Evolutionary conservation across 2,329 filamentous ascomycete genomes (phyloP).

Genomic region (Epichloe sylvatica): DNA sequence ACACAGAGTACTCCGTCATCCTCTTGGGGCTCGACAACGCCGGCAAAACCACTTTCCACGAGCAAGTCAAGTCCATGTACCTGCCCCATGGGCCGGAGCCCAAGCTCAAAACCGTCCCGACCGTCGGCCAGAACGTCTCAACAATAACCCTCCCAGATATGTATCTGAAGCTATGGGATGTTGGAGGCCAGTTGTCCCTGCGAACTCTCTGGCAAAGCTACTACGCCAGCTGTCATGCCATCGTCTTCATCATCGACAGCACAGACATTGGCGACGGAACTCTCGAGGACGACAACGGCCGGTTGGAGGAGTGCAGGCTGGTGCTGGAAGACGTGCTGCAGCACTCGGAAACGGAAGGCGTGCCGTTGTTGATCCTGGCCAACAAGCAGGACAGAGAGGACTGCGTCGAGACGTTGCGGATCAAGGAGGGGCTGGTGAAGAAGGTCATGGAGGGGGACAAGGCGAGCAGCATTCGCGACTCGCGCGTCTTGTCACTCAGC

Average conservation of each 20-base stretch:
- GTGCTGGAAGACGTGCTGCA: conserved; percentile 85
- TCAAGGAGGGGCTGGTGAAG: conserved; percentile 92
- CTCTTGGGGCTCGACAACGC: conserved; percentile 96
- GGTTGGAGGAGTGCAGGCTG: conserved; percentile 75
- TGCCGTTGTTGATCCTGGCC: conserved; percentile 80
- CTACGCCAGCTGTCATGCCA: conserved; percentile 85
- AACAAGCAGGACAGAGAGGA: conserved; percentile 98
- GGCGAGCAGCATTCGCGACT: conserved; percentile 73
- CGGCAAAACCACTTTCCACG: conserved; percentile 94
- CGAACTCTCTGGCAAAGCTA: conserved; percentile 92
- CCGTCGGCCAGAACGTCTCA: conserved; percentile 91
- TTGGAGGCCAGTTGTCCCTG: conserved; percentile 82
- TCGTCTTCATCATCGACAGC: conserved; percentile 94
- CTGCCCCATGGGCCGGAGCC: conserved; percentile 45
- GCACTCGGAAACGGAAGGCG: conserved; percentile 75
- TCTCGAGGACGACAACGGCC: conserved; percentile 39
- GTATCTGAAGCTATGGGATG: conserved; percentile 98
- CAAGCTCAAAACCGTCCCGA: conserved; percentile 79
- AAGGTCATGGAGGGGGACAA: conserved; percentile 93
- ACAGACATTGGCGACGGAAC: conserved; percentile 81
- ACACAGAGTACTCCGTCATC: conserved; percentile 84
- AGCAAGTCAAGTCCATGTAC: conserved; percentile 87
- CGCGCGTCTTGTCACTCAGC: conserved; percentile 77
- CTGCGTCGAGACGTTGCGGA: conserved; percentile 90
- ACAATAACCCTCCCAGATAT: conserved; percentile 84